Percentiles rank a stretch among this genome's conserved stretches.
phyloP scores from a whole-genome alignment of 208 protist species.

The Trypanosoma brucei region DNA sequence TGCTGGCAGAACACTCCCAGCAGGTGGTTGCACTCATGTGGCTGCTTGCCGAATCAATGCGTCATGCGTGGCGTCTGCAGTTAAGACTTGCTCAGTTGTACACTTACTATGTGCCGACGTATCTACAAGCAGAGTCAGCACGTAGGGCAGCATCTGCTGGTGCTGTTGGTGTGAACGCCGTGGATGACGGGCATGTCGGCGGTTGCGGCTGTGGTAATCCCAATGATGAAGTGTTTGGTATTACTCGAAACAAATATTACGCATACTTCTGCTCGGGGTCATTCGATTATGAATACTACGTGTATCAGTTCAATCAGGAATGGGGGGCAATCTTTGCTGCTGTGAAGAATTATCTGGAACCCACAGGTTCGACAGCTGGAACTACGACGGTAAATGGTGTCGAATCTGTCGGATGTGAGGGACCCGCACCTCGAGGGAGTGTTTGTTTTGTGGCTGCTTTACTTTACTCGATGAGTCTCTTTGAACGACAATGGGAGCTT shows the following conservation, averaged over 20 bases:
- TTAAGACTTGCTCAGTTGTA: slow-evolving; percentile 44
- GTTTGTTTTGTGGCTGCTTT: slow-evolving; percentile 47
- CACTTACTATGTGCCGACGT: slow-evolving; percentile 43
- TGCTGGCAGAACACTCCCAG: slow-evolving; percentile 40
- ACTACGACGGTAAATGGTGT: background rate
- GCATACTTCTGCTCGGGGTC: slow-evolving; percentile 18
- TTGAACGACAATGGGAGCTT: slow-evolving; percentile 39
- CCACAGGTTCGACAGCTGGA: too few relatives aligned
- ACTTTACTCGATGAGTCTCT: slow-evolving; percentile 68
- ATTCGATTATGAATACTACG: slow-evolving; percentile 43
- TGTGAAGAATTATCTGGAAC: slow-evolving; percentile 29
- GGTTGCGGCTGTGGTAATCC: background rate
- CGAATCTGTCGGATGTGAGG: slow-evolving; percentile 1
- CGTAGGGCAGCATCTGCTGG: background rate
- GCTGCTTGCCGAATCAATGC: slow-evolving; percentile 43
- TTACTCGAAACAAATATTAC: slow-evolving; percentile 19
- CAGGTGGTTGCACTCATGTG: slow-evolving; percentile 52
- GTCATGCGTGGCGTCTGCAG: slow-evolving; percentile 29
- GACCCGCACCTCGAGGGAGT: slow-evolving; percentile 11
- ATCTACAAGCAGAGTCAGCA: slow-evolving; percentile 13
- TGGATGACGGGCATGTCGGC: background rate
- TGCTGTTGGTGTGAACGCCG: background rate
- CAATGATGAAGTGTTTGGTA: background rate
- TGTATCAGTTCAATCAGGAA: slow-evolving; percentile 34
- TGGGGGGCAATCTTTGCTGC: slow-evolving; percentile 42